Evolutionary conservation across 2,329 filamentous ascomycete genomes (phyloP).

Genomic region (Nothopassalora personata): DNA sequence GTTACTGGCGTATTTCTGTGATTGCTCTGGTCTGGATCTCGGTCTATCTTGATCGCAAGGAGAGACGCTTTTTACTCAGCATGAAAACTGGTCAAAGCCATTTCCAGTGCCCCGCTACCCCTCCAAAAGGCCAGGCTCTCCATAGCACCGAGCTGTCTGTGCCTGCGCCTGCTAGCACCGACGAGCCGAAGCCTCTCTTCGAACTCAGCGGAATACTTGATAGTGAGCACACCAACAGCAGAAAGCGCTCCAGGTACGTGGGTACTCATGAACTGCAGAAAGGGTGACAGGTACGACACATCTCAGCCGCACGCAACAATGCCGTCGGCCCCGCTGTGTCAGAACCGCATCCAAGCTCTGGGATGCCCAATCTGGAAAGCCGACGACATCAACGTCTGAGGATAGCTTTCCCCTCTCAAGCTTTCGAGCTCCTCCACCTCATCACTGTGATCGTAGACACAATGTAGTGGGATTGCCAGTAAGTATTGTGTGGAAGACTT

Average conservation of each 20-base stretch:
- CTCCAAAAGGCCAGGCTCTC: constrained; percentile 7
- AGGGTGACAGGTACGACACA: too few relatives aligned
- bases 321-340: background rate
- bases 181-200: background rate
- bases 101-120: constrained; percentile 8
- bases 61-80: background rate
- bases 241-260: background rate
- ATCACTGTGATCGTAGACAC: background rate
- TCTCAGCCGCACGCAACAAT: background rate
- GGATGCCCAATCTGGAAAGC: constrained; percentile 1
- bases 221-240: background rate
- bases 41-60: background rate
- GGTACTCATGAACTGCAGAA: too few relatives aligned
- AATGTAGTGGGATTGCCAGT: background rate
- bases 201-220: background rate
- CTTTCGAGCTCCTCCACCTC: background rate
- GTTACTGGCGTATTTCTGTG: background rate
- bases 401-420: background rate
- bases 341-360: background rate
- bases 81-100: background rate
- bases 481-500: background rate
- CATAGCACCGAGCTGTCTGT: constrained; percentile 10
- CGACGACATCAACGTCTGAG: constrained; percentile 1
- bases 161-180: constrained; percentile 2
- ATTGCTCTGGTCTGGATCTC: background rate